Evolutionary conservation across 2,329 filamentous ascomycete species (phyloP).

Genomic region (Trichothecium roseum): DNA sequence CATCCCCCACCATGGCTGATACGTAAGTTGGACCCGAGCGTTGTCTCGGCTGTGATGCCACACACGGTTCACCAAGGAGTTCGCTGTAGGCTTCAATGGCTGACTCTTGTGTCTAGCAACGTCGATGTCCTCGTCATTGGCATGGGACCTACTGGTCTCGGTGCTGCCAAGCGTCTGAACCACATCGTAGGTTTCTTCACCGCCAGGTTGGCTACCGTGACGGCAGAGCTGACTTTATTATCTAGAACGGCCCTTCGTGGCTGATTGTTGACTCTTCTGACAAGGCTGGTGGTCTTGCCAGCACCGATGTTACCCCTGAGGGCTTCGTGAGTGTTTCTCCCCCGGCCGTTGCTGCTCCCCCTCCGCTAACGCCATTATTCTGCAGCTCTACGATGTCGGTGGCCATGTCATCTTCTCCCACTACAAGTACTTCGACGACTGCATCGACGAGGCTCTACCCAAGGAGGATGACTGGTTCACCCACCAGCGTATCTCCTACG

Average conservation of each 20-base stretch:
- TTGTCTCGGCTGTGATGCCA: too few relatives aligned
- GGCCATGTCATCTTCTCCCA: slow-evolving; percentile 98
- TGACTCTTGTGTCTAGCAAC: slow-evolving; percentile 42
- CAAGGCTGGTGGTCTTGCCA: slow-evolving; percentile 88
- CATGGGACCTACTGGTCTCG: slow-evolving; percentile 92
- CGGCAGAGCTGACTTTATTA: slow-evolving; percentile 12
- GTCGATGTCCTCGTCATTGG: slow-evolving; percentile 98
- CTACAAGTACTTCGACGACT: slow-evolving; percentile 99
- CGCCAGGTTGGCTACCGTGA: slow-evolving; percentile 12
- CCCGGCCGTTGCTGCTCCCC: slow-evolving; percentile 2
- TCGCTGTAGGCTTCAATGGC: neutral
- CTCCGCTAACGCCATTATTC: slow-evolving; percentile 10
- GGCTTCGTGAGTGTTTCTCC: slow-evolving; percentile 72
- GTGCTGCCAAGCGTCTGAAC: slow-evolving; percentile 94
- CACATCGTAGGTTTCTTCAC: slow-evolving; percentile 64
- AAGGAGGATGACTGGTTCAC: slow-evolving; percentile 93
- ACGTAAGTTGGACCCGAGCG: slow-evolving; percentile 8
- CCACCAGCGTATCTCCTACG: slow-evolving; percentile 97
- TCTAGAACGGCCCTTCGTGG: slow-evolving; percentile 84
- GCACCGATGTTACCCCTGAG: slow-evolving; percentile 89
- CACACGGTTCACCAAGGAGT: neutral
- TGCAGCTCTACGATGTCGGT: slow-evolving; percentile 92
- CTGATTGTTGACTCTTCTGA: slow-evolving; percentile 88
- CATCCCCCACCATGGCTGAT: slow-evolving; percentile 16
- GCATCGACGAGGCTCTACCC: slow-evolving; percentile 91